A percentile compares a stretch with the other conserved stretches of the same genome.
Conservation (phyloP, 2,329 filamentous ascomycete species). For the Venturia pyrina region DNA sequence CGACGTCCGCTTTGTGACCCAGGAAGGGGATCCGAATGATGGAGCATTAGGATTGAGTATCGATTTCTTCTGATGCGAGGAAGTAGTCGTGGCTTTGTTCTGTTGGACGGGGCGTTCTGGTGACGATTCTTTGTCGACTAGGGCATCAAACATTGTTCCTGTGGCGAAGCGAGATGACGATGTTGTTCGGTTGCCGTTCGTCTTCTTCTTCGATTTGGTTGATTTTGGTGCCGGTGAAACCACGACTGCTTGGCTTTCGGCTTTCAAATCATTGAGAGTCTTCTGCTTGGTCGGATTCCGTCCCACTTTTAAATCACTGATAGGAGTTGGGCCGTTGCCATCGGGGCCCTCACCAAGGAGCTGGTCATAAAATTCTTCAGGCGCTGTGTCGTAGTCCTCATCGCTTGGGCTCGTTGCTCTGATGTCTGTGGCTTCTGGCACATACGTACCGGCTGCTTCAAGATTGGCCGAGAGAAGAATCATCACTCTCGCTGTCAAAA, state of each 20-base stretch:
- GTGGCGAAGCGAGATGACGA: conserved; percentile 6
- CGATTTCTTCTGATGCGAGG: background rate
- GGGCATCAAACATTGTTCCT: conserved; percentile 9
- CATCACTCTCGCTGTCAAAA: conserved; percentile 49
- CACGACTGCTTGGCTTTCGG: background rate
- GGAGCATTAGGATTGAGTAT: background rate
- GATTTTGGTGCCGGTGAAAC: background rate
- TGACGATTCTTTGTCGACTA: conserved; percentile 19
- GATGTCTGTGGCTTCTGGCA: conserved; percentile 15
- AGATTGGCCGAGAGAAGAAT: conserved; percentile 46
- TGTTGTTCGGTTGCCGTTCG: background rate
- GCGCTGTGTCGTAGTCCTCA: conserved; percentile 3
- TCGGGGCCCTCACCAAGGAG: background rate
- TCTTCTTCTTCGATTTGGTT: background rate
- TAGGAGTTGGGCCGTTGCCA: background rate
- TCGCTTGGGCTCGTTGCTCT: conserved; percentile 12
- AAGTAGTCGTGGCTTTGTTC: background rate
- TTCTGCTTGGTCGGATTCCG: background rate
- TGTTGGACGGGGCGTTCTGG: background rate
- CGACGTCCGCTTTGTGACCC: background rate
- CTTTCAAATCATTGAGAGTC: background rate
- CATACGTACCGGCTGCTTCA: conserved; percentile 29
- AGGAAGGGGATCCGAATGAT: background rate
- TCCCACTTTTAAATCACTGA: background rate
- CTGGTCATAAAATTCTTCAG: background rate